Base-by-base conservation (phyloP, 1,284 basidiomycete genomes). In the Rhodotorula glutinis region DNA sequence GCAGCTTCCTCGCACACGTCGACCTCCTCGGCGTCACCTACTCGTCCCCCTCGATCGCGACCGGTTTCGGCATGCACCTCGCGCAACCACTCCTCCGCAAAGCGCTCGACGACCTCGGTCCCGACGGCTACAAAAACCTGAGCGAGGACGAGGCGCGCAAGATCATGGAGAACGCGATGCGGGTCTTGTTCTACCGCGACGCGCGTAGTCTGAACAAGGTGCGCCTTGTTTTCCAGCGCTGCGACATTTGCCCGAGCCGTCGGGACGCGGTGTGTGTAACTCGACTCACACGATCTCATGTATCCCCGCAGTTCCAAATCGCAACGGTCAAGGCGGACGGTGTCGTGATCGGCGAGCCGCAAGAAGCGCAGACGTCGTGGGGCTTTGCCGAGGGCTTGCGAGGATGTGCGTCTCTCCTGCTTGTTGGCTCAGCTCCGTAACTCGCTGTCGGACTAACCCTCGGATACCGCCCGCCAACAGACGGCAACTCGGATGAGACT, bases 11-110 rank as follows among this genome's bases (percentile, higher is more conserved):
- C 57, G 88, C 92, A 4, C 98, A 90, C 77, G 94, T 99, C 54
- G 95, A 99, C 79, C 83, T 98, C n/a, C 83, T 97, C 23, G 96
- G 96, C 40, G 96, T 92, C 30, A 98, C 96, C 0, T 98, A 98
- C 78, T 85, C 89, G 16, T 86, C 93, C 13, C 88, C 91, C n/a
- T 95, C 93, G 9, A 86, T 98, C 47, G 96, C 95, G 3, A 98
- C 96, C 0, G 95, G 96, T 1, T 98, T 92, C 79, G 96, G 95
- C n/a, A 84, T 88, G 25, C 89, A 95, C 80, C 89, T 99, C 63
- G 95, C 95, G 3, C 89, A 92, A 76, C 96, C 96, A 0, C 82
- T 99, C 23, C 84, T 99, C 43, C 87, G 95, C 51, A 90, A 89
- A 75, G 91, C 90, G 30, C 89, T 92, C 21, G 92, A 98, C 79